phyloP scores from a whole-genome alignment of 2,329 filamentous ascomycete genomes.

The Xylariaceae sp. region DNA sequence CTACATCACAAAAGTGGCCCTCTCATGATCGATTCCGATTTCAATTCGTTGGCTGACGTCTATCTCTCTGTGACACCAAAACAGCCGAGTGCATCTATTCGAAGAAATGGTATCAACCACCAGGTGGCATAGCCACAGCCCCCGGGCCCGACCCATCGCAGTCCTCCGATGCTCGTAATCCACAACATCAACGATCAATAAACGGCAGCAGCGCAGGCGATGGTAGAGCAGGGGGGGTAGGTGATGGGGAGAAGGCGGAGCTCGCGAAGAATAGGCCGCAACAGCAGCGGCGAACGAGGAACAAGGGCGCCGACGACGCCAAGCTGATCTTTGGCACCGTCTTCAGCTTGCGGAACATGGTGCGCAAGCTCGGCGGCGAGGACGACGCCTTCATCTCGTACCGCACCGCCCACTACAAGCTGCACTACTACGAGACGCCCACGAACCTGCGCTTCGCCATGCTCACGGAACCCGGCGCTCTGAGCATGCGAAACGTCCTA shows the following conservation, averaged over 20 bases:
- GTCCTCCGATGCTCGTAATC: too few relatives aligned
- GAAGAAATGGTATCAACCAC: conserved; percentile 65
- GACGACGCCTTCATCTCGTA: conserved; percentile 95
- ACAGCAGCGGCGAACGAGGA: conserved; percentile 8
- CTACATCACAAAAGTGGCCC: conserved; percentile 14
- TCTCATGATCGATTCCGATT: too few relatives aligned
- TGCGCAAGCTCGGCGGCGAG: conserved; percentile 85
- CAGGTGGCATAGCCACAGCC: too few relatives aligned
- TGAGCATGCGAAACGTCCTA: conserved; percentile 87
- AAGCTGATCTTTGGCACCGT: conserved; percentile 97
- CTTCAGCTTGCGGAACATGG: conserved; percentile 95
- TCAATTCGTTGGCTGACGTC: too few relatives aligned
- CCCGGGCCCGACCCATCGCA: too few relatives aligned
- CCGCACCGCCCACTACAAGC: conserved; percentile 90
- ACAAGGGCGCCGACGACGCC: conserved; percentile 66
- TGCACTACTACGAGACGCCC: conserved; percentile 98
- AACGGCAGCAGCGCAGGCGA: too few relatives aligned
- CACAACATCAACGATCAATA: too few relatives aligned
- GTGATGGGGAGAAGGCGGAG: too few relatives aligned
- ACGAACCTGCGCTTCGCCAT: conserved; percentile 95
- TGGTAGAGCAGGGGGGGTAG: too few relatives aligned
- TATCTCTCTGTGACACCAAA: too few relatives aligned
- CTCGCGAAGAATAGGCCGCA: neutral
- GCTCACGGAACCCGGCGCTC: conserved; percentile 82
- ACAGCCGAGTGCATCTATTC: conserved; percentile 96